Evolutionary conservation across 1,139 yeast genomes (phyloP).

Genomic region (Lodderomyces metapsilosis): DNA sequence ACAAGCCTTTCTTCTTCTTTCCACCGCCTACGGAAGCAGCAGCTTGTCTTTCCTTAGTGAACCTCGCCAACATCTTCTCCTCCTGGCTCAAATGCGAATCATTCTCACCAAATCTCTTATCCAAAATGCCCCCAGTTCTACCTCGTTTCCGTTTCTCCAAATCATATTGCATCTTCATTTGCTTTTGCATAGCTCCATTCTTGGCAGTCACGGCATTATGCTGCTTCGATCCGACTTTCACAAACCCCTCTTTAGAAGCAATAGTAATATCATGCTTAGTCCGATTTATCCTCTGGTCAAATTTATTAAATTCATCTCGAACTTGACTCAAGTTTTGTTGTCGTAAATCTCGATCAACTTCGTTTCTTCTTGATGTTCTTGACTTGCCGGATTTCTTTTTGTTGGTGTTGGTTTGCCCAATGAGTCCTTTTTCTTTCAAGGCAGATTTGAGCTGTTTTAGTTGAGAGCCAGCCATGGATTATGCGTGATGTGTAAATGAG

Average conservation of each 20-base stretch:
- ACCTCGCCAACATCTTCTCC: slow-evolving; percentile 93
- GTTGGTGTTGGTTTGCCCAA: slow-evolving; percentile 68
- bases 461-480: slow-evolving; percentile 83
- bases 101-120: slow-evolving; percentile 91
- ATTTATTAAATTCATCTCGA: slow-evolving; percentile 84
- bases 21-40: slow-evolving; percentile 23
- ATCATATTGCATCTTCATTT: slow-evolving; percentile 67
- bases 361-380: slow-evolving; percentile 42
- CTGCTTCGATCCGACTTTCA: slow-evolving; percentile 55
- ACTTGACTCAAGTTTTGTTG: slow-evolving; percentile 57
- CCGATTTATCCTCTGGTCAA: slow-evolving; percentile 73
- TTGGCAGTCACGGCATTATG: slow-evolving; percentile 43
- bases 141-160: slow-evolving; percentile 60
- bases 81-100: slow-evolving; percentile 71
- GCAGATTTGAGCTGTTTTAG: slow-evolving; percentile 78
- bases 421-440: slow-evolving; percentile 72
- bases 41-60: slow-evolving; percentile 80
- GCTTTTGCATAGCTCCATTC: slow-evolving; percentile 75
- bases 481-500: neutral
- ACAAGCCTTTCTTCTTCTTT: slow-evolving; percentile 51
- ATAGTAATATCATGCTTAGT: slow-evolving; percentile 66
- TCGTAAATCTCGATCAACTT: slow-evolving; percentile 66
- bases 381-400: slow-evolving; percentile 48
- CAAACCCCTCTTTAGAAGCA: slow-evolving; percentile 51
- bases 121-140: slow-evolving; percentile 75